Evolutionary conservation across 345 rosid species (phyloP).

Genomic region (Erodium maritimum): DNA sequence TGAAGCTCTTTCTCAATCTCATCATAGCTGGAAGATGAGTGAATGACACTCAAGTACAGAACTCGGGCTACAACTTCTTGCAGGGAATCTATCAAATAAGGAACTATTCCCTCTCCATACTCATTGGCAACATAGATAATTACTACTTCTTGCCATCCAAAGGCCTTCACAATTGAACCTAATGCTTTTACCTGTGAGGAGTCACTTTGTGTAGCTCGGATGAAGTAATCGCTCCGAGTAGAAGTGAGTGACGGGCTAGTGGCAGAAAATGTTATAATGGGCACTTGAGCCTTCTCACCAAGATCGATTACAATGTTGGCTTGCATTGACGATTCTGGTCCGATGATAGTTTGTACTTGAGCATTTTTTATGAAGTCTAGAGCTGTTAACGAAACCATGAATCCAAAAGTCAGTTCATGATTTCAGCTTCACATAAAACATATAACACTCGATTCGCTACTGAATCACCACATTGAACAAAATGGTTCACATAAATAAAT

Average conservation of each 20-base stretch:
- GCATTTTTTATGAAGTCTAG: constrained; percentile 25
- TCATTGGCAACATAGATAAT: constrained; percentile 25
- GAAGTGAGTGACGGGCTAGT: constrained; percentile 20
- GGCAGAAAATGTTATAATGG: constrained; percentile 24
- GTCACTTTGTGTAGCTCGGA: constrained; percentile 19
- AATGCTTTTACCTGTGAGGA: constrained; percentile 21
- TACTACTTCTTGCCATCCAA: constrained; percentile 24
- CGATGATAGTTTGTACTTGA: constrained; percentile 28
- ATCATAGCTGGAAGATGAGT: background rate
- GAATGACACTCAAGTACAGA: constrained; percentile 2
- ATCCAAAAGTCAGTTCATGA: no score
- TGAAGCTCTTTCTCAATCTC: background rate
- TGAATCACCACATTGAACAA: no score
- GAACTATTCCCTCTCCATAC: constrained; percentile 23
- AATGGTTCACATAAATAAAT: no score
- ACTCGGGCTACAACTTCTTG: constrained; percentile 15
- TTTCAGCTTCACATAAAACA: no score
- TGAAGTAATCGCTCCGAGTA: constrained; percentile 9
- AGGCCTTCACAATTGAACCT: constrained; percentile 15
- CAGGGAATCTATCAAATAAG: constrained; percentile 19
- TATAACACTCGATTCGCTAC: no score
- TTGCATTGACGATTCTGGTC: constrained; percentile 22
- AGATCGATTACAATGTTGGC: constrained; percentile 19
- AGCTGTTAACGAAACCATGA: constrained; percentile 11
- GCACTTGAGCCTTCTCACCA: constrained; percentile 24